Evolutionary conservation across 192 early-diverging fungal species (phyloP), one percentile per base, ranked within the genome.

Genomic region (Coemansia sp.): DNA sequence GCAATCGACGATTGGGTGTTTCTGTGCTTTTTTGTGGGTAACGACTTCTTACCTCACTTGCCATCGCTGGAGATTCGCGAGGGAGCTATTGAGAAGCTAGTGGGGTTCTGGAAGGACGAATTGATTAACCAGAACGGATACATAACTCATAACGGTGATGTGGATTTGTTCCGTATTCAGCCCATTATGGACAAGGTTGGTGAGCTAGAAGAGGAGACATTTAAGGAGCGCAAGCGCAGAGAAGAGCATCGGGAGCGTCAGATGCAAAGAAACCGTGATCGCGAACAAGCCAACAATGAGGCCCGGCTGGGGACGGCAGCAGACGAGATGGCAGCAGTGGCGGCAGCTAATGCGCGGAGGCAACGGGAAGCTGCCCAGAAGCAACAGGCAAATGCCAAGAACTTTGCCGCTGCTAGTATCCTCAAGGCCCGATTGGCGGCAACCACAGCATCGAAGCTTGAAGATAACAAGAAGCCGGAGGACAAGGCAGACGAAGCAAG

Each of bases 1-100:
- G 87, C 97, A 12, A 88, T 99, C 64, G 96, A 99, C 60, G 96
- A 99, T 70, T 97, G 96, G 87, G 92, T 97, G 40, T 85, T 99
- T 53, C 60, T 99, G 72, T 90, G 88, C 58, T 97, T 95, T 78
- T 99, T 99, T 80, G 93, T 99, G 14, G 96, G 96, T 44, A 99
- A 99, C 69, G 96, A 99, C 71, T 97, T 97, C 59, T 79, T 99
- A 61, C 93, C 94, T 3, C 91, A 96, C 72, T 64, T 99, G 43
- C 96, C 96, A 4, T 89, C 88, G 11, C 79, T 99, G 41, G 91
- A 95, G 58, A 97, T 97, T 44, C 88, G 90, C 44, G 94, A 99
- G 77, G 93, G 93, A 31, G 94, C 95, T 7, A 83, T 99, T 46
- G 91, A 91, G 48, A 83, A 83, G 37, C 76, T 99, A 42, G 90